Evolutionary conservation across 1,284 basidiomycete genomes (phyloP).

Genomic region (Mycosarcoma mackinlayi): DNA sequence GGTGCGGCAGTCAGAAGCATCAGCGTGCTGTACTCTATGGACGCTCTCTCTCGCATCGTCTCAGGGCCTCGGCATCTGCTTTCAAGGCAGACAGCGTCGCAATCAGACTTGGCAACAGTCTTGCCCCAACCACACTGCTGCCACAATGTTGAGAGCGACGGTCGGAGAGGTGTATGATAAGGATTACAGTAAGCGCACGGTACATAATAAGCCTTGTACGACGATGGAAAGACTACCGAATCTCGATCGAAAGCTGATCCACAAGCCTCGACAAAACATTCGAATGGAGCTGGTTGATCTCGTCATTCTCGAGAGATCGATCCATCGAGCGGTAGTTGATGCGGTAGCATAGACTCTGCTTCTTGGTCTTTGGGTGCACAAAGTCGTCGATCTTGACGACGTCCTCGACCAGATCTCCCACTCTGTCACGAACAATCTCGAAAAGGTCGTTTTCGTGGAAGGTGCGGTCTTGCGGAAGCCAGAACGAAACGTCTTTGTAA

Average conservation of each 20-base stretch:
- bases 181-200: too few relatives aligned
- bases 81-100: too few relatives aligned
- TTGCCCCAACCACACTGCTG: too few relatives aligned
- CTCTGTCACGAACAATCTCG: constrained; percentile 90
- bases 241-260: constrained; percentile 68
- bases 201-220: background rate
- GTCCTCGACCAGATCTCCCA: constrained; percentile 90
- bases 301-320: constrained; percentile 87
- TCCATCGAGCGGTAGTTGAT: constrained; percentile 98
- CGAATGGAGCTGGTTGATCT: constrained; percentile 82
- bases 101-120: too few relatives aligned
- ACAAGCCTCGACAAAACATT: constrained; percentile 70
- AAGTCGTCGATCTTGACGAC: constrained; percentile 92
- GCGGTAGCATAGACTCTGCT: constrained; percentile 85
- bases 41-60: too few relatives aligned
- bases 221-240: constrained; percentile 26
- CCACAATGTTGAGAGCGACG: too few relatives aligned
- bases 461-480: constrained; percentile 44
- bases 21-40: too few relatives aligned
- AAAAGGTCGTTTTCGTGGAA: constrained; percentile 97
- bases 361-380: constrained; percentile 85
- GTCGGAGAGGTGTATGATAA: background rate
- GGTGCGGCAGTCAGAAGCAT: too few relatives aligned
- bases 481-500: constrained; percentile 74
- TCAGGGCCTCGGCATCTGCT: too few relatives aligned